Evolutionary conservation across 2,329 filamentous ascomycete species (phyloP).

Genomic region (Cercospora janseana): DNA sequence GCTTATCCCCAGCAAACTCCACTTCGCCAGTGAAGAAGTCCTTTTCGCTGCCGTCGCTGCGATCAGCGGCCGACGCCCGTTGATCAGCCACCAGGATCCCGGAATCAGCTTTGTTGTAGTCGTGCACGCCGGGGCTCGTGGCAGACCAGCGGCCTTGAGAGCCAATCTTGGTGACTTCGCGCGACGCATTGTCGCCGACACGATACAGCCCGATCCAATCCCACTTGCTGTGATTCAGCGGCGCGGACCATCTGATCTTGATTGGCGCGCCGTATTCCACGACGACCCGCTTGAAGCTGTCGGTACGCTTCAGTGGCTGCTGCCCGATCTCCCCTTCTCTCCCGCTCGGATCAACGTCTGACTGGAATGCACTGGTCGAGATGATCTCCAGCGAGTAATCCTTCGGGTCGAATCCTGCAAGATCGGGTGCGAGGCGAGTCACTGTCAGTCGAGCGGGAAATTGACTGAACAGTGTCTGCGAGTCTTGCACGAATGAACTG

Average conservation of each 20-base stretch:
- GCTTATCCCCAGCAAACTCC: constrained; percentile 83
- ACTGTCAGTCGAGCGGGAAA: constrained; percentile 85
- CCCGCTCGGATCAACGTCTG: constrained; percentile 58
- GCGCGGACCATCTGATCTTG: constrained; percentile 85
- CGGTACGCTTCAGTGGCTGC: constrained; percentile 59
- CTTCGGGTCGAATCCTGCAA: constrained; percentile 75
- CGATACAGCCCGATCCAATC: constrained; percentile 98
- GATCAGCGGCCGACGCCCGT: constrained; percentile 48
- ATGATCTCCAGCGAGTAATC: constrained; percentile 76
- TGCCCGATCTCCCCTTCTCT: constrained; percentile 71
- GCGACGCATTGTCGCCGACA: constrained; percentile 87
- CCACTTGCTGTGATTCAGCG: constrained; percentile 78
- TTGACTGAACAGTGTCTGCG: constrained; percentile 80
- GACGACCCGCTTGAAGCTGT: constrained; percentile 68
- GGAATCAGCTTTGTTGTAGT: constrained; percentile 69
- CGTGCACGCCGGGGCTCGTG: constrained; percentile 72
- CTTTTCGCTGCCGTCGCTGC: constrained; percentile 50
- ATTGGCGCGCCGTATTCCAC: constrained; percentile 91
- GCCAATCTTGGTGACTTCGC: constrained; percentile 77
- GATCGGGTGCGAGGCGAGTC: constrained; percentile 72
- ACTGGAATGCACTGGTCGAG: constrained; percentile 51
- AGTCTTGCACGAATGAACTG: constrained; percentile 82
- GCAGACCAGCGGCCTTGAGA: constrained; percentile 89
- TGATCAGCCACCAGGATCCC: constrained; percentile 72
- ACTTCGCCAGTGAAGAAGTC: constrained; percentile 76